phyloP scores from a whole-genome alignment of 225 moss, liverwort and hornwort species.

The Pseudisothecium myosuroides region DNA sequence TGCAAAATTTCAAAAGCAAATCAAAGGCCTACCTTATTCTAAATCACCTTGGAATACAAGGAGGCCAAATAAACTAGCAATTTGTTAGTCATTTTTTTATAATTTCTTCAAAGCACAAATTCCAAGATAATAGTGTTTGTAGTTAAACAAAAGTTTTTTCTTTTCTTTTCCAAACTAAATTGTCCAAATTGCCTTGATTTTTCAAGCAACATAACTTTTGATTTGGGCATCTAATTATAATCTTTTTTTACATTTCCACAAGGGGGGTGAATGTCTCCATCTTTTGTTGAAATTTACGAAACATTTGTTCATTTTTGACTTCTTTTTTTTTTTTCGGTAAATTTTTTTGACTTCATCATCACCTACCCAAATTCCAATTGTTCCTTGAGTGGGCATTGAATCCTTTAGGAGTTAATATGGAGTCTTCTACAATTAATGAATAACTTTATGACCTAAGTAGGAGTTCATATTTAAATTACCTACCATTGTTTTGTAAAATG shows the following conservation, averaged over 20 bases:
- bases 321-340: too few relatives aligned
- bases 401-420: fast-evolving
- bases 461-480: background rate
- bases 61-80: background rate
- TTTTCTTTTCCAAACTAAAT: background rate
- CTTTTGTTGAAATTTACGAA: fast-evolving
- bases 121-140: background rate
- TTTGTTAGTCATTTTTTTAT: background rate
- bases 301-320: fast-evolving
- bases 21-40: background rate
- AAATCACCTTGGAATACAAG: fast-evolving
- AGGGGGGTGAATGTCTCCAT: background rate
- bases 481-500: background rate
- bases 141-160: background rate
- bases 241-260: background rate
- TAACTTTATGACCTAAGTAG: background rate
- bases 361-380: background rate
- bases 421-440: background rate
- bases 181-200: too few relatives aligned
- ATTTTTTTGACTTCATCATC: background rate
- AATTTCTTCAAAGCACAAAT: background rate
- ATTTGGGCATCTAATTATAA: fast-evolving
- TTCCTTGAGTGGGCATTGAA: background rate
- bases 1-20: background rate
- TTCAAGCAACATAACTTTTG: background rate